A percentile compares a stretch with the other conserved stretches of the same genome.
Evolutionary conservation across 2,329 filamentous ascomycete genomes (phyloP).

Genomic region (Microsporum ferrugineum): DNA sequence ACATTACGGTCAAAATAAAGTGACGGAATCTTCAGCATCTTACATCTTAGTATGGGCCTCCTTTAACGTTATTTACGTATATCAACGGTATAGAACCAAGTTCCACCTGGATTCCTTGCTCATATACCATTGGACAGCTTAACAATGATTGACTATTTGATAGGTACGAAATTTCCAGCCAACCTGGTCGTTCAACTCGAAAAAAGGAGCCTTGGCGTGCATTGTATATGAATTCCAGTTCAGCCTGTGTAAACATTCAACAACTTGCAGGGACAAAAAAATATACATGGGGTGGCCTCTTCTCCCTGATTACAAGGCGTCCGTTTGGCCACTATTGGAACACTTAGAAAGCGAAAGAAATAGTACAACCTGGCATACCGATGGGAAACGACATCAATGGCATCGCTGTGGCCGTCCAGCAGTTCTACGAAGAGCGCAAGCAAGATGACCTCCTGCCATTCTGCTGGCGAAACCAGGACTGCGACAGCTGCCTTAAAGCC

Average conservation of each 20-base stretch:
- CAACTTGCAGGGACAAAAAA: not conserved
- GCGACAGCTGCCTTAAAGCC: constrained; percentile 24
- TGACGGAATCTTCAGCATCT: too few relatives aligned
- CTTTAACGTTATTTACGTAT: too few relatives aligned
- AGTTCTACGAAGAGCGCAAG: constrained; percentile 16
- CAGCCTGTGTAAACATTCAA: not conserved
- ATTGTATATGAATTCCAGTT: not conserved
- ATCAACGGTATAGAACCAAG: too few relatives aligned
- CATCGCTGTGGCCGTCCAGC: not conserved
- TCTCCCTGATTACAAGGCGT: not conserved
- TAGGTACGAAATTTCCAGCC: not conserved
- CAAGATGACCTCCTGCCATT: constrained; percentile 18
- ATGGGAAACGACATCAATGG: not conserved
- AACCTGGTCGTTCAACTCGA: not conserved
- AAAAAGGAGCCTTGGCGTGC: not conserved
- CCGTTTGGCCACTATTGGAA: not conserved
- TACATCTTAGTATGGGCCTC: not conserved
- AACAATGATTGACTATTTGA: too few relatives aligned
- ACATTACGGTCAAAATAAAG: not conserved
- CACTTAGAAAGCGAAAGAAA: not conserved
- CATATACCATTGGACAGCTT: too few relatives aligned
- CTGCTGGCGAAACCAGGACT: constrained; percentile 30
- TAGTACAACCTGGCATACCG: not conserved
- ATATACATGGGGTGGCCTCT: not conserved
- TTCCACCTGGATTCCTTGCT: too few relatives aligned